Percentiles rank a stretch among this genome's conserved stretches.
phyloP scores from a whole-genome alignment of 257 asterid species.

The Gynochthodes officinalis region DNA sequence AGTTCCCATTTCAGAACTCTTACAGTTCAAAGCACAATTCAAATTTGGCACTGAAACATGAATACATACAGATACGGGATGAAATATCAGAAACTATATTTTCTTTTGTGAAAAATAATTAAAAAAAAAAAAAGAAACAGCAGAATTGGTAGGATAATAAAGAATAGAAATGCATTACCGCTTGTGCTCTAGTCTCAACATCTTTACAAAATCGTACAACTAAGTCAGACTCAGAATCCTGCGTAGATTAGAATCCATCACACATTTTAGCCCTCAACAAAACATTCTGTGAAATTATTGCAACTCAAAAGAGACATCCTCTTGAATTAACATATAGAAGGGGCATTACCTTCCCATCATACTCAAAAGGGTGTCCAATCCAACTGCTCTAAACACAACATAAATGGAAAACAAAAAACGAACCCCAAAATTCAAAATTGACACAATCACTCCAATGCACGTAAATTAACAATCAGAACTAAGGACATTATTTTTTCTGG shows the following conservation, averaged over 20 bases:
- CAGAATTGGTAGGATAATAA: neutral
- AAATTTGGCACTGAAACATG: neutral
- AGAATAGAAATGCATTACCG: constrained; percentile 35
- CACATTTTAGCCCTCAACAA: constrained; percentile 8
- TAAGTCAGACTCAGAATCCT: constrained; percentile 75
- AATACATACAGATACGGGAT: neutral
- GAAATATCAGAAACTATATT: constrained; percentile 1
- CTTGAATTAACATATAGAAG: neutral
- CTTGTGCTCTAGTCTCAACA: constrained; percentile 73
- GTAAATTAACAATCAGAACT: neutral
- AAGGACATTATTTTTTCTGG: no score
- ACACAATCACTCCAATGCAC: constrained; percentile 1
- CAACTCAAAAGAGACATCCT: neutral
- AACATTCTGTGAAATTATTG: neutral
- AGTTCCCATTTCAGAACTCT: neutral
- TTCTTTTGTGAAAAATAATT: no score
- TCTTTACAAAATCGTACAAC: constrained; percentile 89
- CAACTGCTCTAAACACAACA: constrained; percentile 54
- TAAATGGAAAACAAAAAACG: constrained; percentile 42
- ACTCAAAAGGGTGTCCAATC: constrained; percentile 71
- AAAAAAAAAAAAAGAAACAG: no score
- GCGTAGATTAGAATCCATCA: constrained; percentile 26
- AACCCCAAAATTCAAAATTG: neutral
- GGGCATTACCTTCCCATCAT: constrained; percentile 69
- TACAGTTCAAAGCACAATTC: neutral